Base-by-base conservation (phyloP, 352 stramenopile genomes). In the Phytopythium mirpurense region DNA sequence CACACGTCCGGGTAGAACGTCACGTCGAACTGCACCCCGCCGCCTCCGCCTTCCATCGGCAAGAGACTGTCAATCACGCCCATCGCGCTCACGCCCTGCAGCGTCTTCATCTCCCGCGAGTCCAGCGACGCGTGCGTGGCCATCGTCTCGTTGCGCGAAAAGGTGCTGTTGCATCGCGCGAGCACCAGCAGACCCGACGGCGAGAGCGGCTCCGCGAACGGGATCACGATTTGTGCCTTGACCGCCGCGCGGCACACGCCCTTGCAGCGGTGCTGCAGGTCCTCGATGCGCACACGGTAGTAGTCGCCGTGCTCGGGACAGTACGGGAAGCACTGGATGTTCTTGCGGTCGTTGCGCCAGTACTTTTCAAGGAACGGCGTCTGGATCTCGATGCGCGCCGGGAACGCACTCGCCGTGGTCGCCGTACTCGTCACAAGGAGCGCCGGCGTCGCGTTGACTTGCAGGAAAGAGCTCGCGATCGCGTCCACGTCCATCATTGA, bases 291-390 rank as follows among this genome's bases (percentile, higher is more conserved):
- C 34, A 92, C 85, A 16, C 84, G 81, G 56, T 93, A 95, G 61
- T 96, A 96, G 49, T 96, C 86, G 18, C 87, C 87, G 36, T 94
- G 84, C 36, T 95, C 86, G 8, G 83, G 86, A 35, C 87, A 96
- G 51, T 88, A 92, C 16, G 87, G 87, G 60, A 96, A 96, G 55
- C 87, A 96, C 60, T 96, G 87, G 37, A 96, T 90, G 56, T 96
- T 96, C 67, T 96, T 96, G 41, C 87, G 83, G 48, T 96, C 87
- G 56, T 96, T 96, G 54, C 87, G 83, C 79, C 86, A 96, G 56
- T 96, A 96, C 59, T 96, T 96, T 34, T 90, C 76, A 29, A 94
- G 54, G 67, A 96, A 96, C 10, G 59, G 67, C 15, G 86, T 93
- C 56, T 88, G 71, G 41, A 95, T 88, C 26, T 86, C 68, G 16